Conservation (phyloP, 805 yeast genomes). For the Kregervanrija fluxuum region DNA sequence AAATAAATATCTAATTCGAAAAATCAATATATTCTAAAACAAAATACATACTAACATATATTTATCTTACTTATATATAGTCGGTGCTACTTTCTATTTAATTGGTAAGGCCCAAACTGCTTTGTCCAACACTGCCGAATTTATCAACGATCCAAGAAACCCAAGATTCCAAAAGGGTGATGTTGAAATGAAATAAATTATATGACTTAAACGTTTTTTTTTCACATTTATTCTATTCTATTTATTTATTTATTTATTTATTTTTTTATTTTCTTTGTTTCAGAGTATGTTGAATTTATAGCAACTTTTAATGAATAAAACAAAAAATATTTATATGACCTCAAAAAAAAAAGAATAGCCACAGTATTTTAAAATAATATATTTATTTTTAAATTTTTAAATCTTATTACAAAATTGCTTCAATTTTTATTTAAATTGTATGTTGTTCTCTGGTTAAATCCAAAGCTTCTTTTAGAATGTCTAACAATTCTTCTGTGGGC, state of each 20-base stretch:
- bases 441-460: slow-evolving; percentile 35
- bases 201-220: neutral
- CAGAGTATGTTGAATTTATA: slow-evolving; percentile 3
- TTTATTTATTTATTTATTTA: slow-evolving; percentile 1
- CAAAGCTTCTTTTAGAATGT: slow-evolving; percentile 45
- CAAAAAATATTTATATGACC: slow-evolving; percentile 3
- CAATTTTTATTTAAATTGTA: slow-evolving; percentile 10
- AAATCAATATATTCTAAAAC: too few species aligned
- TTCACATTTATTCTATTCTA: neutral
- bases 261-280: slow-evolving; percentile 2
- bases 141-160: slow-evolving; percentile 92
- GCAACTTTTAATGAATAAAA: slow-evolving; percentile 1
- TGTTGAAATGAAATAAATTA: slow-evolving; percentile 24
- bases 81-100: slow-evolving; percentile 58
- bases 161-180: slow-evolving; percentile 62
- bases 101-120: slow-evolving; percentile 63
- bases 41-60: slow-evolving; percentile 3
- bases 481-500: slow-evolving; percentile 49
- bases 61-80: slow-evolving; percentile 10
- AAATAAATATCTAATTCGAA: too few species aligned
- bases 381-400: too few species aligned
- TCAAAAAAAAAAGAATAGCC: too few species aligned
- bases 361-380: too few species aligned
- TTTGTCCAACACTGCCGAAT: slow-evolving; percentile 68
- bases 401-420: neutral